These are phyloP conservation scores for Colletotrichum musae DNA, from an alignment of 2,329 filamentous ascomycete genomes.

Conservation along the genomic window DNA sequence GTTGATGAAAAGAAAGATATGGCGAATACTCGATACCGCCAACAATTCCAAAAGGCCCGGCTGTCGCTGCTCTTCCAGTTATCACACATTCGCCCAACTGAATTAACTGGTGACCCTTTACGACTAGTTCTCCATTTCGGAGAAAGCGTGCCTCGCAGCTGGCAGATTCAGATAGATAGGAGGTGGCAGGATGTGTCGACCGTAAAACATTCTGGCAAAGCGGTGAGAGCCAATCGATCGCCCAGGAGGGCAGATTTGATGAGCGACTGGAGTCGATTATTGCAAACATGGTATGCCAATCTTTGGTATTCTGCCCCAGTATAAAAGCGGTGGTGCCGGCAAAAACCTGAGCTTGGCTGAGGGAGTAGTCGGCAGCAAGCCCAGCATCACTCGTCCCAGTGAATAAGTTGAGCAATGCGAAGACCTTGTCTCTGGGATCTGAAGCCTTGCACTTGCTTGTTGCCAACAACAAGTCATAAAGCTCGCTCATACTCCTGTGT, in stretches of 20 bases:
- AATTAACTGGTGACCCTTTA: not conserved
- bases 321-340: not conserved
- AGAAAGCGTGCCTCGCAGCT: not conserved
- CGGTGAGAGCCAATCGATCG: not conserved
- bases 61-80: too few species aligned
- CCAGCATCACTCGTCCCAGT: not conserved
- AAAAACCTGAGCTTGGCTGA: not conserved
- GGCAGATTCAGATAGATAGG: not conserved
- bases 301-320: not conserved
- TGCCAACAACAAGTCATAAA: not conserved
- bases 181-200: too few species aligned
- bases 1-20: too few species aligned
- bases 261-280: not conserved
- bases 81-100: too few species aligned
- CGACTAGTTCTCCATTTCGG: not conserved
- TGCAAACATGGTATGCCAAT: not conserved
- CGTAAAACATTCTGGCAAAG: not conserved
- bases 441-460: conserved; percentile 1
- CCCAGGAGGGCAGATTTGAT: not conserved
- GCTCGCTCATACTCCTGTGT: not conserved
- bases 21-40: too few species aligned
- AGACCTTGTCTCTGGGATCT: conserved; percentile 20
- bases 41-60: too few species aligned
- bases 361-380: conserved; percentile 8
- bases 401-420: not conserved